Evolutionary conservation across 108 stramenopile species (phyloP), one percentile per base, ranked within the genome.

Genomic region (Chaetoceros tenuissimus): DNA sequence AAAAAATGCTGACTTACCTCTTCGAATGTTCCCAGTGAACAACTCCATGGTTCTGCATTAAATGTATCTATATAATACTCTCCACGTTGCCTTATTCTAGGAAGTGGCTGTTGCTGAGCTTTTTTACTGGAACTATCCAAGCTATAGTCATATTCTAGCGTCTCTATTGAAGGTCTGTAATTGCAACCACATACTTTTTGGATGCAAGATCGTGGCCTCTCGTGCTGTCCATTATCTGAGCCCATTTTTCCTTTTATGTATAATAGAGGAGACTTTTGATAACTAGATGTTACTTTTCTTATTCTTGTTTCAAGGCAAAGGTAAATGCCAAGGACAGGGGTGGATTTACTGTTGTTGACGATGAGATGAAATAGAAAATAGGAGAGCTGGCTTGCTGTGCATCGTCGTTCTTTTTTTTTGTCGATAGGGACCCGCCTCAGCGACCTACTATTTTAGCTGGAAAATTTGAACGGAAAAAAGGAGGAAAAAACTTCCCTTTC

Each of bases 1-100:
- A 40, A 5, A 40, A 5, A 40, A 10, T 5, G 34, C 13, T 13
- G 13, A 40, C 34, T 40, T 13, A 75, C 40, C 46, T 79, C 77
- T 48, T 82, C 81, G 31, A 62, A 25, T 0, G 81, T 82, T 3
- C 81, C 81, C 18, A 74, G 26, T 23, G 31, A 34, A 55, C 77
- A 78, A 17, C 48, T 54, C 77, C 81, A 76, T 13, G 77, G 50
- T 50, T 56, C 52, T 66, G 78, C 81, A 62, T 82, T 82, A 62
- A 82, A 82, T 43, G 66, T 58, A 43, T 82, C 81, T n/a, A 57
- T 57, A 57, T 82, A 82, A 59, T 75, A 79, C 5, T 79, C 77
- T 24, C 77, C 77, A 21, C 77, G 60, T 22, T 73, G 68, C 31
- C 77, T 60, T 60, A 79, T 79, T 25, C 77, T 48, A 3, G 77